Evolutionary conservation across 2,329 filamentous ascomycete genomes (phyloP).

Genomic region (Laburnicola sp.): DNA sequence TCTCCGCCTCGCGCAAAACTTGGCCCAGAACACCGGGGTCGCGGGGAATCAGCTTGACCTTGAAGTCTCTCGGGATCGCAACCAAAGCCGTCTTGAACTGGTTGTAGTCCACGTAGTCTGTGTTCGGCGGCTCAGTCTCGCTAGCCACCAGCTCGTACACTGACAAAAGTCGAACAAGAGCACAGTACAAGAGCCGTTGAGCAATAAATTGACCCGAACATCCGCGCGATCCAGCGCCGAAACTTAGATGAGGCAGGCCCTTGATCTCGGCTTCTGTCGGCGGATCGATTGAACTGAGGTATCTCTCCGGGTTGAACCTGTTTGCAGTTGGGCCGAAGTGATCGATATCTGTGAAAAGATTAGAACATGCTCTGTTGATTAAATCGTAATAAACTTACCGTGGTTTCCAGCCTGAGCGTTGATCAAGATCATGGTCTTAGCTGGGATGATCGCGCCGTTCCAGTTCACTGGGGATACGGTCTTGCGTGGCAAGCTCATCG

Average conservation of each 20-base stretch:
- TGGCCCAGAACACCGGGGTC: constrained; percentile 46
- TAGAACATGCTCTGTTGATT: constrained; percentile 35
- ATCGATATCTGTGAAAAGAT: constrained; percentile 49
- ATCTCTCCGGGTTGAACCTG: constrained; percentile 55
- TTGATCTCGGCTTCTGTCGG: constrained; percentile 28
- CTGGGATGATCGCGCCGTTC: constrained; percentile 56
- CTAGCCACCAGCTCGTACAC: constrained; percentile 56
- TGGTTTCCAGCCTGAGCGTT: constrained; percentile 61
- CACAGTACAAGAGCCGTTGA: constrained; percentile 54
- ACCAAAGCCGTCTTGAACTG: constrained; percentile 62
- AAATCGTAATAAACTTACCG: constrained; percentile 36
- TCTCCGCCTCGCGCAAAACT: constrained; percentile 50
- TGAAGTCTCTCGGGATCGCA: constrained; percentile 63
- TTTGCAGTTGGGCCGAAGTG: constrained; percentile 54
- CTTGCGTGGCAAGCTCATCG: constrained; percentile 58
- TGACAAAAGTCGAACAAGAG: constrained; percentile 54
- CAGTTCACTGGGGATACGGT: constrained; percentile 56
- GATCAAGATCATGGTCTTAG: constrained; percentile 59
- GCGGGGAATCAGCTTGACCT: constrained; percentile 59
- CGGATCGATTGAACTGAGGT: constrained; percentile 45
- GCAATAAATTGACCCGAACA: constrained; percentile 59
- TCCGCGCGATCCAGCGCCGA: constrained; percentile 56
- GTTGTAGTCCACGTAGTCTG: constrained; percentile 66
- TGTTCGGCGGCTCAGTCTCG: constrained; percentile 58
- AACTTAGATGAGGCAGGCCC: constrained; percentile 50